phyloP scores from a whole-genome alignment of 805 yeast species.

The Tetrapisispora pingtungensis region DNA sequence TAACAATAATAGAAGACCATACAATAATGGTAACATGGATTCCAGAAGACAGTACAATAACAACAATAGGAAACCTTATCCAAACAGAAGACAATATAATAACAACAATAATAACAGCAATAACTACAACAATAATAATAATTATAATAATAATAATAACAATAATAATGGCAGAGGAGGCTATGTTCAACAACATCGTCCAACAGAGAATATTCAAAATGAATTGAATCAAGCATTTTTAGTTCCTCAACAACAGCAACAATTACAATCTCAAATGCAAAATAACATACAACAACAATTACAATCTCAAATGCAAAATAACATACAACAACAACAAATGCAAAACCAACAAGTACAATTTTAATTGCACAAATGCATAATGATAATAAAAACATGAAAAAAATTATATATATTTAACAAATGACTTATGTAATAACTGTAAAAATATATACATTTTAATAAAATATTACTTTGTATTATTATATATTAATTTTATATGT shows the following conservation, averaged over 20 bases:
- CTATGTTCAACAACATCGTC: constrained; percentile 23
- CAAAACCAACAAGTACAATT: constrained; percentile 4
- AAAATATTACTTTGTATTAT: constrained; percentile 1
- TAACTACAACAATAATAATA: constrained; percentile 18
- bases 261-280: neutral
- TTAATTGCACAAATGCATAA: neutral
- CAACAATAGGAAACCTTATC: constrained; percentile 15
- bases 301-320: neutral
- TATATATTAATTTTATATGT: neutral
- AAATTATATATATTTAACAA: neutral
- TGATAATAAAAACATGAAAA: neutral
- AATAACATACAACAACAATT: neutral
- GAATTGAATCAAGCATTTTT: neutral
- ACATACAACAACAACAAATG: neutral
- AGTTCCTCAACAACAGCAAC: constrained; percentile 3
- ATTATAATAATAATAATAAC: constrained; percentile 10
- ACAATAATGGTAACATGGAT: constrained; percentile 12
- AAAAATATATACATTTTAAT: constrained; percentile 1
- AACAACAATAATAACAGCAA: constrained; percentile 13
- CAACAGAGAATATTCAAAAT: constrained; percentile 1
- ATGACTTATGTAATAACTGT: neutral
- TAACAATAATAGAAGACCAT: constrained; percentile 8
- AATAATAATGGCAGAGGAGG: constrained; percentile 24
- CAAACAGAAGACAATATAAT: constrained; percentile 4
- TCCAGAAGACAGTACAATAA: constrained; percentile 28